Base-by-base conservation (phyloP, 1,139 yeast genomes). In the Suhomyces coccinellae region DNA sequence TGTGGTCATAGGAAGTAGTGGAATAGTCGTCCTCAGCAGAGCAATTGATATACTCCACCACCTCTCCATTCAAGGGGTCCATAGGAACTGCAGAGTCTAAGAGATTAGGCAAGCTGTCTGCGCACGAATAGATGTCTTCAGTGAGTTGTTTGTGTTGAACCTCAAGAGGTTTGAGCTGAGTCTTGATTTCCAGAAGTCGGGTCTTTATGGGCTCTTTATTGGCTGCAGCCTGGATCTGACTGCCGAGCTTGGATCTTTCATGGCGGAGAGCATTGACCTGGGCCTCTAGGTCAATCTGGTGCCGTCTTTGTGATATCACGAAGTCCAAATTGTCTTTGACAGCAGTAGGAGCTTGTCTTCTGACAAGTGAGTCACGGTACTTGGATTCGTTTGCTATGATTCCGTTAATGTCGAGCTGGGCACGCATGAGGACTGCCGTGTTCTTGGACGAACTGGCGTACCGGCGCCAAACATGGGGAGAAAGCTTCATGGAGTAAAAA, bases 31-130 rank as follows among this genome's bases (percentile, higher is more conserved):
- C 61, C 28, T 61, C 61, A 20, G 67, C 54, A 0, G 43, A 32
- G 29, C 75, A 67, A 49, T 85, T 82, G 33, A 85, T 66, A 61
- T 77, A 77, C 50, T 71, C 66, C 9, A 79, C 74, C 3, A 82
- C 58, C 27, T 73, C 74, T 15, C 65, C 66, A 5, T 46, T 40
- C 4, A 51, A 48, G 27, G 81, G 83, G 20, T 73, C 69, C 1
- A 57, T 49, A 0, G 79, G 77, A 0, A 81, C 87, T 0, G 73
- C 53, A 0, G 74, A 63, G 46, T 82, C 84, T 1, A 88, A 65
- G 32, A 79, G 61, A 55, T 90, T 90, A 0, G 98, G 98, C 12
- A 90, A 66, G 0, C 76, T 62, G 17, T 82, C 85, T 1, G 82
- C 75, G 31, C 64, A 62, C 1, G 53, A 36, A 36, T 65, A 62